These are phyloP conservation scores for Rosa chinensis DNA, from an alignment of 306 rosid genomes.

Conservation along the genomic window DNA sequence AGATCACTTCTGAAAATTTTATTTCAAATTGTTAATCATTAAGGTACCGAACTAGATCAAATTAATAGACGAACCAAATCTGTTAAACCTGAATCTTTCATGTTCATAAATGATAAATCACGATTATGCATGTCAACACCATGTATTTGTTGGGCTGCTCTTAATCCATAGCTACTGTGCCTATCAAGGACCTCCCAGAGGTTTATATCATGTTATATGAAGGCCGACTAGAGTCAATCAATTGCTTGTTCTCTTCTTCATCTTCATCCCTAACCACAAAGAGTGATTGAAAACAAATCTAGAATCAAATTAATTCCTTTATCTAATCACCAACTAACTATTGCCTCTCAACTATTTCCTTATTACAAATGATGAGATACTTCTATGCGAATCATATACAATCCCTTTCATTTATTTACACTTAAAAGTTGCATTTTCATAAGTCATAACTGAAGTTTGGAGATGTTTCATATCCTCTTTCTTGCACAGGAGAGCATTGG, in stretches of 20 bases:
- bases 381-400: too few species aligned
- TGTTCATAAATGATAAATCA: too few species aligned
- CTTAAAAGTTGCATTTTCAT: background rate
- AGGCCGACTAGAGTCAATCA: background rate
- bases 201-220: background rate
- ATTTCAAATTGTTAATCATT: too few species aligned
- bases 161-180: background rate
- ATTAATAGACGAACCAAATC: too few species aligned
- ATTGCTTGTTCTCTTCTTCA: background rate
- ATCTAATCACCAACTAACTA: background rate
- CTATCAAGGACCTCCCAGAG: background rate
- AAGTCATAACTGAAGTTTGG: background rate
- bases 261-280: background rate
- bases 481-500: constrained; percentile 79
- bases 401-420: background rate
- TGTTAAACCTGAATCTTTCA: too few species aligned
- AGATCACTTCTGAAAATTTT: too few species aligned
- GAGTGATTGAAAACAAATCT: background rate
- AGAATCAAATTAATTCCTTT: background rate
- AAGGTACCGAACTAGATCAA: too few species aligned
- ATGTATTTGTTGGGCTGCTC: background rate
- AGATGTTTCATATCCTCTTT: constrained; percentile 11
- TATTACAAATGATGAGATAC: background rate
- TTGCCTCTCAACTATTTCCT: background rate
- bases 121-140: too few species aligned